These are phyloP conservation scores for Magnusiomyces tetraspermus DNA, from an alignment of 1,139 yeast species.

Conservation along the genomic window DNA sequence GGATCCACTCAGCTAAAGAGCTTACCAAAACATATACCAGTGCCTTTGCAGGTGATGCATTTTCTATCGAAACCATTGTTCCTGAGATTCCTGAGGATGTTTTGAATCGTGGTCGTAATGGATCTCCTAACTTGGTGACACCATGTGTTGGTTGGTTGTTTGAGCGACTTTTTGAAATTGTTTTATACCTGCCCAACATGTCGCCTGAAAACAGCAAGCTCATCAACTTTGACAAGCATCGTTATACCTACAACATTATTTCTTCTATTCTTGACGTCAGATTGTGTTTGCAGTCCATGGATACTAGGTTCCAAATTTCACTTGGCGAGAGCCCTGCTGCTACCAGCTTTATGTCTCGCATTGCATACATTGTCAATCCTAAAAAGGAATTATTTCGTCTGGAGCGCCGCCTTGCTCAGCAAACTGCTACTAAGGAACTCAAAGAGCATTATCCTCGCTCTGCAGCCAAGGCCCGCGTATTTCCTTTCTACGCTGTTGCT, in stretches of 20 bases:
- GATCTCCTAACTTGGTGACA: conserved; percentile 32
- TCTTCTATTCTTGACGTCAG: conserved; percentile 42
- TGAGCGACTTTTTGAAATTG: conserved; percentile 52
- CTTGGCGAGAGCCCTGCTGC: neutral
- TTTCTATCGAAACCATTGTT: conserved; percentile 29
- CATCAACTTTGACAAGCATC: conserved; percentile 59
- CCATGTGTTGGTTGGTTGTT: conserved; percentile 83
- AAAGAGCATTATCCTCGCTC: conserved; percentile 30
- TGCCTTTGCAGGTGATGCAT: conserved; percentile 11
- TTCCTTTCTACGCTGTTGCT: conserved; percentile 37
- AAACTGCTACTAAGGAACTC: conserved; percentile 38
- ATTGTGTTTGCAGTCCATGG: conserved; percentile 12
- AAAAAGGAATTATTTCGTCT: conserved; percentile 24
- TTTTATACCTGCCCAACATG: conserved; percentile 60
- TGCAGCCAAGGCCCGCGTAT: conserved; percentile 35
- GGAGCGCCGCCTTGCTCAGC: conserved; percentile 32
- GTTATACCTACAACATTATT: conserved; percentile 49
- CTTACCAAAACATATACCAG: conserved; percentile 24
- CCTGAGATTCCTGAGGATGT: conserved; percentile 30
- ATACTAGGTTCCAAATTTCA: conserved; percentile 6
- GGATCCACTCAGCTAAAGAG: conserved; percentile 50
- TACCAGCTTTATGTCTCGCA: conserved; percentile 14
- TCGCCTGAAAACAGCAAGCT: conserved; percentile 47
- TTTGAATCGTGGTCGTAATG: conserved; percentile 13
- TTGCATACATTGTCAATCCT: conserved; percentile 27